Percentiles rank a stretch among this genome's conserved stretches.
phyloP scores from a whole-genome alignment of 176 grass and related monocot genomes.

The Oryza punctata region DNA sequence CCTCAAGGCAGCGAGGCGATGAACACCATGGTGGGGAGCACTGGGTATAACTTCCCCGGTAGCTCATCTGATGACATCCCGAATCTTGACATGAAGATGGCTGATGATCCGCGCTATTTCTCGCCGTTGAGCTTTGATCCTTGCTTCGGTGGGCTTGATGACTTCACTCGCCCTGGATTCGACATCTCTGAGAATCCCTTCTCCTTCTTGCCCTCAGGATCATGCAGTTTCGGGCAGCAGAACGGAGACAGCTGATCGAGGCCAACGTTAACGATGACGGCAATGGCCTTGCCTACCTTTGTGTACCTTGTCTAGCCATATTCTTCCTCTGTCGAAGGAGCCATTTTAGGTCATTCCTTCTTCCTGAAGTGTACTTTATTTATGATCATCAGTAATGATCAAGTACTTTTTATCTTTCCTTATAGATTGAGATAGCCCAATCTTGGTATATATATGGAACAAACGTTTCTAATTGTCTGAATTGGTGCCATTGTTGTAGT shows the following conservation, averaged over 20 bases:
- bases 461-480: neutral
- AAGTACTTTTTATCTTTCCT: slow-evolving; percentile 14
- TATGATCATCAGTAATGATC: slow-evolving; percentile 55
- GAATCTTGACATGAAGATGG: slow-evolving; percentile 61
- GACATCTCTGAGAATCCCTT: slow-evolving; percentile 68
- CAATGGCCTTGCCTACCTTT: neutral
- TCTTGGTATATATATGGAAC: slow-evolving; percentile 9
- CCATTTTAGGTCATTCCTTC: slow-evolving; percentile 49
- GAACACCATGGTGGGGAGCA: slow-evolving; percentile 40
- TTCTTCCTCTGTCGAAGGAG: slow-evolving; percentile 34
- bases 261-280: neutral
- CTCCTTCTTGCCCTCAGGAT: slow-evolving; percentile 57
- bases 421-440: slow-evolving; percentile 40
- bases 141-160: slow-evolving; percentile 69
- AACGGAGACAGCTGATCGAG: slow-evolving; percentile 53
- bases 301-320: slow-evolving; percentile 30
- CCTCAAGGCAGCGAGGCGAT: slow-evolving; percentile 39
- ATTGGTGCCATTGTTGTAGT: neutral
- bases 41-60: slow-evolving; percentile 40
- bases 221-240: slow-evolving; percentile 46
- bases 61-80: slow-evolving; percentile 54
- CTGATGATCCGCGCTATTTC: slow-evolving; percentile 59
- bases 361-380: slow-evolving; percentile 43
- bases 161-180: slow-evolving; percentile 61
- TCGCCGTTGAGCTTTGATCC: slow-evolving; percentile 72